Conservation (phyloP, 75 land plant species). For the Chamaecyparis obtusa region DNA sequence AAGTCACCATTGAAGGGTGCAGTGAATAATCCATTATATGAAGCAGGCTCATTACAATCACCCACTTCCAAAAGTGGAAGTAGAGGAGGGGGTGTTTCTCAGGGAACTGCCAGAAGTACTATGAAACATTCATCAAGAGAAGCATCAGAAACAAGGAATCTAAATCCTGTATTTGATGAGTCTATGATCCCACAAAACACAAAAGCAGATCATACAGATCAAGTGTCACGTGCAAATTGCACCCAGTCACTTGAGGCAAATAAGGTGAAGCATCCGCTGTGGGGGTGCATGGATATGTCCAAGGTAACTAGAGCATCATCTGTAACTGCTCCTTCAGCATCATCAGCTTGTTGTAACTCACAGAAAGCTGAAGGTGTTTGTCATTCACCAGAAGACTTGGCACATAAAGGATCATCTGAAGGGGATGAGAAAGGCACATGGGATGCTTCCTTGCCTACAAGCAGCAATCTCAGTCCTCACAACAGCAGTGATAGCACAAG, state of each 20-base stretch:
- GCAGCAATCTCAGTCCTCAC: conserved; percentile 8
- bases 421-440: neutral
- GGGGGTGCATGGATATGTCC: conserved; percentile 2
- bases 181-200: neutral
- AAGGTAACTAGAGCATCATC: neutral
- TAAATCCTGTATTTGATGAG: neutral
- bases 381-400: neutral
- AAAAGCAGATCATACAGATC: neutral
- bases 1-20: neutral
- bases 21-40: neutral
- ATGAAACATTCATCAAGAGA: neutral
- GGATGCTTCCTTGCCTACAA: conserved; percentile 7
- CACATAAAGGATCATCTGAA: neutral
- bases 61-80: neutral
- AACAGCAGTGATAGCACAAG: conserved; percentile 5
- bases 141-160: neutral
- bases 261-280: neutral
- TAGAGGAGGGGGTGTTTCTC: neutral
- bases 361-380: conserved; percentile 2
- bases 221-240: neutral
- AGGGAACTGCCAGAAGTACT: conserved; percentile 1
- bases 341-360: neutral
- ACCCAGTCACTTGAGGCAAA: neutral
- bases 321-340: neutral
- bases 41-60: conserved; percentile 1